These are phyloP conservation scores for Trichosporon sp. DNA, from an alignment of 1,284 basidiomycete genomes.

Conservation along the genomic window DNA sequence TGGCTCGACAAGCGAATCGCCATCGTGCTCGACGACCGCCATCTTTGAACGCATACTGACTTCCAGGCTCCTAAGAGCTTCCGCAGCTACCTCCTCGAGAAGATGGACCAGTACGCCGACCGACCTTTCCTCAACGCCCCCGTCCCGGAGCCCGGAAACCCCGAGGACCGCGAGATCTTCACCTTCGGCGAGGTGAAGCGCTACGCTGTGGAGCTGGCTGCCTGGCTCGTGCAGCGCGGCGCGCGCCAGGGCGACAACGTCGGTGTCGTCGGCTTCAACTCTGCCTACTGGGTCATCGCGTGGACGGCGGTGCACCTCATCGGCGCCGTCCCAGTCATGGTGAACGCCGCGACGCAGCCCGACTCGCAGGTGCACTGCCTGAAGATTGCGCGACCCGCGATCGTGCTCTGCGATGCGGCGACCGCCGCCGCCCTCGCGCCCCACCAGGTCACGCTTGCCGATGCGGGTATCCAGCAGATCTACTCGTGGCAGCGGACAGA, in stretches of 20 bases:
- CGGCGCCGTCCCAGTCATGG: slow-evolving; percentile 38
- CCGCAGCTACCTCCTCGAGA: slow-evolving; percentile 30
- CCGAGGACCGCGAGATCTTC: slow-evolving; percentile 18
- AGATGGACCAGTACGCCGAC: slow-evolving; percentile 23
- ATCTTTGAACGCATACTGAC: not conserved
- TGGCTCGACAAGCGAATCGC: not conserved
- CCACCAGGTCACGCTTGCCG: not conserved
- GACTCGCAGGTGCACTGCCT: slow-evolving; percentile 23
- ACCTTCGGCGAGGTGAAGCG: slow-evolving; percentile 31
- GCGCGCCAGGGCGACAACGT: slow-evolving; percentile 30
- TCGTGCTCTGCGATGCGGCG: slow-evolving; percentile 36
- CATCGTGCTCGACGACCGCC: not conserved
- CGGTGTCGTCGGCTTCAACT: slow-evolving; percentile 39
- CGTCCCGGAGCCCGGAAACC: not conserved
- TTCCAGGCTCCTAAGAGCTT: slow-evolving; percentile 32
- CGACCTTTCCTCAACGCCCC: slow-evolving; percentile 38
- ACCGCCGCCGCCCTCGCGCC: slow-evolving; percentile 8
- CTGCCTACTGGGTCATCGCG: slow-evolving; percentile 28
- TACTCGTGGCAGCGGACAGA: slow-evolving; percentile 14
- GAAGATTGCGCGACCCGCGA: slow-evolving; percentile 25
- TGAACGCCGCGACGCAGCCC: slow-evolving; percentile 34
- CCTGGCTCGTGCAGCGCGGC: slow-evolving; percentile 34
- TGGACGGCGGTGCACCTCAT: slow-evolving; percentile 40
- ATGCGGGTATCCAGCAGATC: not conserved
- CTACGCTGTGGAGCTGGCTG: slow-evolving; percentile 25